Evolutionary conservation across 2,329 filamentous ascomycete genomes (phyloP).

Genomic region (Mycocentrospora acerina): DNA sequence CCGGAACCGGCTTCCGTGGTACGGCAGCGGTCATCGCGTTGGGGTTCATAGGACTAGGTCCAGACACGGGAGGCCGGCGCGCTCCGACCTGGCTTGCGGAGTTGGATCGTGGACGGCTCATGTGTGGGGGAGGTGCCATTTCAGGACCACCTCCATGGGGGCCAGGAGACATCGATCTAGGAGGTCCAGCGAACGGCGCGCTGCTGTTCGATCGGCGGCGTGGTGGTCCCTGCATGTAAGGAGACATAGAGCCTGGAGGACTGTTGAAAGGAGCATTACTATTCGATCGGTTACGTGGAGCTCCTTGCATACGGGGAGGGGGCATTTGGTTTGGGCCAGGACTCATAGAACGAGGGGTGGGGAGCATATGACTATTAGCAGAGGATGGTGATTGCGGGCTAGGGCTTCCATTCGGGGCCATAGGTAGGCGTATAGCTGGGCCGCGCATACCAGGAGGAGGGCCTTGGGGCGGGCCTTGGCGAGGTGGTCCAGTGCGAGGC

Average conservation of each 20-base stretch:
- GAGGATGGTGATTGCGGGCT: slow-evolving; percentile 48
- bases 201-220: slow-evolving; percentile 42
- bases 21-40: slow-evolving; percentile 22
- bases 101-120: slow-evolving; percentile 40
- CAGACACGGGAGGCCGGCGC: slow-evolving; percentile 33
- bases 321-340: slow-evolving; percentile 38
- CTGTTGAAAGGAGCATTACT: slow-evolving; percentile 40
- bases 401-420: slow-evolving; percentile 34
- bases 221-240: slow-evolving; percentile 1
- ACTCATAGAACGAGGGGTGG: slow-evolving; percentile 32
- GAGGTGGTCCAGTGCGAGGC: slow-evolving; percentile 63
- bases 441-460: slow-evolving; percentile 42
- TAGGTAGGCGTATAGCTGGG: slow-evolving; percentile 31
- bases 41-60: slow-evolving; percentile 43
- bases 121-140: slow-evolving; percentile 33
- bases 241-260: slow-evolving; percentile 5
- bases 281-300: slow-evolving; percentile 34
- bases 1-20: slow-evolving; percentile 52
- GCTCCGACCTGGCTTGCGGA: slow-evolving; percentile 36
- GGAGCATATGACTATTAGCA: slow-evolving; percentile 31
- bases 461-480: slow-evolving; percentile 51
- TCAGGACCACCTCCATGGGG: slow-evolving; percentile 41
- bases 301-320: slow-evolving; percentile 22
- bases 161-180: slow-evolving; percentile 43
- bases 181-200: slow-evolving; percentile 37